Conservation (phyloP, 228 moss, liverwort and hornwort species). For the Sphagnum magellanicum region DNA sequence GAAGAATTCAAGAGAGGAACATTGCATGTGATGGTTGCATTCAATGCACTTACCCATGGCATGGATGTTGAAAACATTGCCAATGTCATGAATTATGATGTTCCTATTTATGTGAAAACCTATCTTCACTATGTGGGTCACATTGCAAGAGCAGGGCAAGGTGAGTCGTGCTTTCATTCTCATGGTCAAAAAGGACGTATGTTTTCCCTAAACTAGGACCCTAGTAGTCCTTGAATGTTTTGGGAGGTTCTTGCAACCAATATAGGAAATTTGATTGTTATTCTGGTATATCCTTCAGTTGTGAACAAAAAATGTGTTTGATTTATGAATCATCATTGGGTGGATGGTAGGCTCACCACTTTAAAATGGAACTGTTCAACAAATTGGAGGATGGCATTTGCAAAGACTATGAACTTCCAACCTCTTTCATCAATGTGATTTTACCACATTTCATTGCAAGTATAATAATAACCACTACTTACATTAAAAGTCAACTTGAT, state of each 20-base stretch:
- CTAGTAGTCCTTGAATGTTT: neutral
- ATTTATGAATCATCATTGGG: neutral
- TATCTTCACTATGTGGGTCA: constrained; percentile 97
- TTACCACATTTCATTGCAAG: constrained; percentile 39
- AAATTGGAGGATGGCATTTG: constrained; percentile 78
- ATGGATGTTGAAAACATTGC: constrained; percentile 98
- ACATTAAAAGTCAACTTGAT: neutral
- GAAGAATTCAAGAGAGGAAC: constrained; percentile 73
- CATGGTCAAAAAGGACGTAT: constrained; percentile 80
- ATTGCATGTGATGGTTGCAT: constrained; percentile 86
- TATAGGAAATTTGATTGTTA: neutral
- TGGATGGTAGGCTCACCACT: constrained; percentile 62
- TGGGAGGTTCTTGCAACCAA: neutral
- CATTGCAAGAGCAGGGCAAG: constrained; percentile 88
- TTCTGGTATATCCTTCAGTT: neutral
- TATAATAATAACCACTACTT: neutral
- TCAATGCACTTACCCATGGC: constrained; percentile 98
- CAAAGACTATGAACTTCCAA: constrained; percentile 53
- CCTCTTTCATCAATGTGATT: constrained; percentile 50
- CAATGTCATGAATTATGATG: constrained; percentile 92
- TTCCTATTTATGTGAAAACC: constrained; percentile 70
- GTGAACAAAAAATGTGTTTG: neutral
- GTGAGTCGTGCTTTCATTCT: constrained; percentile 81
- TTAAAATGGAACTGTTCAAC: constrained; percentile 72
- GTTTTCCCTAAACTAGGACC: neutral